phyloP scores from a whole-genome alignment of 257 asterid species.

The Solanum piurae region DNA sequence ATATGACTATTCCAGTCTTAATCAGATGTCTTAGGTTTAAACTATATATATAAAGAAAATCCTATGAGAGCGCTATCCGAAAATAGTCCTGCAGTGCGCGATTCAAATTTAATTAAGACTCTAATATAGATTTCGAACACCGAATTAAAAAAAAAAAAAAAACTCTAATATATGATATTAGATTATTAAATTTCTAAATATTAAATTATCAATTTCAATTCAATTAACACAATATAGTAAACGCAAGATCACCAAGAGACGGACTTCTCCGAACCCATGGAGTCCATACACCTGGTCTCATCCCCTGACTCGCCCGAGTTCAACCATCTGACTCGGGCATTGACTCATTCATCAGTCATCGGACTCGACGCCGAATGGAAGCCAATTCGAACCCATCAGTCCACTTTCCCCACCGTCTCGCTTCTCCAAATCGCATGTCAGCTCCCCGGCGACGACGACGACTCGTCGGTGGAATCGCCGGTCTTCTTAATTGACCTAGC shows the following conservation, averaged over 20 bases:
- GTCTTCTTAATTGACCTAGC: conserved; percentile 76
- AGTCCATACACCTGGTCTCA: conserved; percentile 40
- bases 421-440: conserved; percentile 93
- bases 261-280: conserved; percentile 14
- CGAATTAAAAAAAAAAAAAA: too few relatives aligned
- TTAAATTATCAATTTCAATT: too few relatives aligned
- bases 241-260: neutral
- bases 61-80: neutral
- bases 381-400: conserved; percentile 42
- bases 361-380: conserved; percentile 98
- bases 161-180: too few relatives aligned
- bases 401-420: conserved; percentile 69
- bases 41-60: too few relatives aligned
- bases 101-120: too few relatives aligned
- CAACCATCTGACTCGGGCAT: conserved; percentile 34
- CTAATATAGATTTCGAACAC: too few relatives aligned
- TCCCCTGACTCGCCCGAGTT: conserved; percentile 64
- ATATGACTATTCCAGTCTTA: neutral
- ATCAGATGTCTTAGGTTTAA: neutral
- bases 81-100: neutral
- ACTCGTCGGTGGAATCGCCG: conserved; percentile 18
- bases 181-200: too few relatives aligned
- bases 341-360: conserved; percentile 53
- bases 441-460: neutral
- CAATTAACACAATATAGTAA: too few relatives aligned